phyloP scores from a whole-genome alignment of 1,139 yeast species.

The Taphrina flavorubra region DNA sequence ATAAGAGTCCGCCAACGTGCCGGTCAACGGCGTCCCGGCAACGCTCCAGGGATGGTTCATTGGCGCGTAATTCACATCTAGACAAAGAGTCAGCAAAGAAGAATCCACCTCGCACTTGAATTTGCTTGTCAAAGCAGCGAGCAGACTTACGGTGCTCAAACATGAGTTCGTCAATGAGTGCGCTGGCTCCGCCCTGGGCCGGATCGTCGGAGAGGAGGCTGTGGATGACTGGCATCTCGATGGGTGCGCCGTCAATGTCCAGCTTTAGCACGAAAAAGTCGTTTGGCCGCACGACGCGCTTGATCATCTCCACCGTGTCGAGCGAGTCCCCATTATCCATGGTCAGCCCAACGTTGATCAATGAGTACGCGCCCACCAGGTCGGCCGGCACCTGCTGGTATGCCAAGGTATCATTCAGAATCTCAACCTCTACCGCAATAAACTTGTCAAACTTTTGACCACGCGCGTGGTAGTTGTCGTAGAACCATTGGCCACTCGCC shows the following conservation, averaged over 20 bases:
- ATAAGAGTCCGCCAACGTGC: constrained; percentile 25
- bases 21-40: not conserved
- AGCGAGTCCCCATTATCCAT: constrained; percentile 23
- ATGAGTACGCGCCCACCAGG: constrained; percentile 23
- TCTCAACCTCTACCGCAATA: constrained; percentile 32
- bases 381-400: constrained; percentile 27
- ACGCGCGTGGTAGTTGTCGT: constrained; percentile 28
- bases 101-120: too few relatives aligned
- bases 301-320: constrained; percentile 33
- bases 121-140: too few relatives aligned
- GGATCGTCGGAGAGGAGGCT: constrained; percentile 19
- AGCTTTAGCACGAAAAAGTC: constrained; percentile 38
- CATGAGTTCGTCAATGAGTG: constrained; percentile 28
- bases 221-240: constrained; percentile 36
- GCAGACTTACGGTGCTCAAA: constrained; percentile 35
- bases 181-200: constrained; percentile 16
- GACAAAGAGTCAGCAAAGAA: not conserved
- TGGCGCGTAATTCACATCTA: constrained; percentile 20
- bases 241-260: constrained; percentile 38
- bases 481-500: constrained; percentile 32
- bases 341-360: constrained; percentile 31
- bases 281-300: constrained; percentile 20
- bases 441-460: constrained; percentile 32
- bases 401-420: constrained; percentile 1
- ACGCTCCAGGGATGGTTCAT: constrained; percentile 19